Base-by-base conservation (phyloP, 495 filamentous ascomycete species). In the Trypethelium eluteriae region DNA sequence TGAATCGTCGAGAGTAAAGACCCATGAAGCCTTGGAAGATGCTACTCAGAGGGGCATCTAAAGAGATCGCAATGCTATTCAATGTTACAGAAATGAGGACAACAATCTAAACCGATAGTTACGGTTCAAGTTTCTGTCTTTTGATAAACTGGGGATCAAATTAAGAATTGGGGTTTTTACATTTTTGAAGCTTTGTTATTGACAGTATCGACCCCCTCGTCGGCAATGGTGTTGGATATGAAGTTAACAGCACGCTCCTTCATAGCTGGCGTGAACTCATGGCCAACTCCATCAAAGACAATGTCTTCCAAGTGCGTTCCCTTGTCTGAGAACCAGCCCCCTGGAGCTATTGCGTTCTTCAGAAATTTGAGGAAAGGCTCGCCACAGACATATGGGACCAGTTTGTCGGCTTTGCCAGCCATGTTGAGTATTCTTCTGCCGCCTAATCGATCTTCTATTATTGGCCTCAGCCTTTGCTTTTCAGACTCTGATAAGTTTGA, bases 391-490 rank as follows among this genome's bases (percentile, higher is more conserved):
- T 91, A 90, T 6, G 94, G 93, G 25, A 98, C 93, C 61, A 98
- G 75, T 72, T 90, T 92, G 74, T 98, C 94, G 18, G 79, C 79
- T 0, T 80, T 88, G 0, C 93, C 94, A 12, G 87, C 87, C 66
- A 95, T 77, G 67, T 89, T 85, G 63, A 97, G 76, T 66, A 97
- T 86, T 64, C 80, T 85, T 76, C 97, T 98, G 0, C 86, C 86
- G 0, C 77, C 78, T 53, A 97, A 70, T 11, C 80, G 78, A 0
- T 80, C 76, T 11, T 74, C 74, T 57, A 86, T 59, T 11, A 81
- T 79, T 1, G 82, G 81, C 34, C 80, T 71, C 1, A 89, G 68
- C 34, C 83, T 72, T 25, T 81, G 70, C 12, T 78, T 71, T 11
- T 74, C 74, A 25, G 72, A 57, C 39, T 66, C 49, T 35, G 78